These are phyloP conservation scores for Paraphoma chrysanthemicola DNA, from an alignment of 2,329 filamentous ascomycete species.

Conservation along the genomic window DNA sequence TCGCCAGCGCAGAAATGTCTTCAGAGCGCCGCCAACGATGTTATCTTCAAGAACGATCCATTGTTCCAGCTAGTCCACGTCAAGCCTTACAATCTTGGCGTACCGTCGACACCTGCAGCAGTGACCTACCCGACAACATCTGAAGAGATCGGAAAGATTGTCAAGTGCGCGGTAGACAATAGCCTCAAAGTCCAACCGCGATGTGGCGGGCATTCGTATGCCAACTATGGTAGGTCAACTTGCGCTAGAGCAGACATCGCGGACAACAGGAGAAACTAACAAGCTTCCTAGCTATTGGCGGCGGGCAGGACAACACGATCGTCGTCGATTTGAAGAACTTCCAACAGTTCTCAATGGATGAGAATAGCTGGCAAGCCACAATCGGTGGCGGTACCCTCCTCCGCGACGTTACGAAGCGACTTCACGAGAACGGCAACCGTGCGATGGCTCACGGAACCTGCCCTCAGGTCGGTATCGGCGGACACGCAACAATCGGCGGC, in stretches of 20 bases:
- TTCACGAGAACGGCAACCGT: slow-evolving; percentile 44
- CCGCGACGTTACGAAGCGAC: slow-evolving; percentile 43
- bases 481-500: slow-evolving; percentile 47
- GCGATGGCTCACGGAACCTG: slow-evolving; percentile 59
- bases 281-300: background rate
- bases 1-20: slow-evolving; percentile 38
- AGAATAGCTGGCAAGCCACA: slow-evolving; percentile 52
- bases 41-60: slow-evolving; percentile 31
- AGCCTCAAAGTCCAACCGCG: slow-evolving; percentile 65
- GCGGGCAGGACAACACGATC: slow-evolving; percentile 56
- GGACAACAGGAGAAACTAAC: too few relatives aligned
- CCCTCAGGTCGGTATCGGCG: slow-evolving; percentile 46
- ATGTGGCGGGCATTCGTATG: slow-evolving; percentile 71
- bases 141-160: slow-evolving; percentile 61
- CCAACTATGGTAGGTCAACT: slow-evolving; percentile 47
- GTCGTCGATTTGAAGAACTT: slow-evolving; percentile 60
- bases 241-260: background rate
- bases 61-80: slow-evolving; percentile 41
- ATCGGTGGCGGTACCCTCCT: slow-evolving; percentile 60
- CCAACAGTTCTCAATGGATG: slow-evolving; percentile 55
- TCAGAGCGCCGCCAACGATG: slow-evolving; percentile 28
- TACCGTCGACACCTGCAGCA: slow-evolving; percentile 56
- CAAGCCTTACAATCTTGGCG: slow-evolving; percentile 48
- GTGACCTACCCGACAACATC: slow-evolving; percentile 63
- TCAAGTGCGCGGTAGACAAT: slow-evolving; percentile 64